Evolutionary conservation across 1,139 yeast genomes (phyloP).

Genomic region (Hansenula sp.): DNA sequence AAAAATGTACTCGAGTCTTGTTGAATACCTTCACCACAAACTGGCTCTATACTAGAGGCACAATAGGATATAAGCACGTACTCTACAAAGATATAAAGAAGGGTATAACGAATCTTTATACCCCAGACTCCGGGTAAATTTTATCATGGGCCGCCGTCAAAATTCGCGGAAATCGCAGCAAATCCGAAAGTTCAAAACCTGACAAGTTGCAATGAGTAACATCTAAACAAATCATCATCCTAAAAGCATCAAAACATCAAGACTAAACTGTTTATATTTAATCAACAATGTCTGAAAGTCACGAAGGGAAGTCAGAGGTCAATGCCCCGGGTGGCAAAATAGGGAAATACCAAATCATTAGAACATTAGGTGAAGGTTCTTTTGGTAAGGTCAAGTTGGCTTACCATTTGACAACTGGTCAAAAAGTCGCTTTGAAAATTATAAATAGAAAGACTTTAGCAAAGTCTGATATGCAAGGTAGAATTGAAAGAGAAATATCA

Average conservation of each 20-base stretch:
- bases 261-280: background rate
- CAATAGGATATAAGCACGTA: too few relatives aligned
- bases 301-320: slow-evolving; percentile 20
- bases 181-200: too few relatives aligned
- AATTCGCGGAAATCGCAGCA: too few relatives aligned
- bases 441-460: slow-evolving; percentile 92
- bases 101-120: too few relatives aligned
- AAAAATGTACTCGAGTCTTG: too few relatives aligned
- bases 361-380: slow-evolving; percentile 95
- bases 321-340: slow-evolving; percentile 45
- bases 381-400: slow-evolving; percentile 97
- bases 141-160: too few relatives aligned
- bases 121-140: too few relatives aligned
- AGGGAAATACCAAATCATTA: slow-evolving; percentile 91
- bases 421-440: slow-evolving; percentile 89
- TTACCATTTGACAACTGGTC: slow-evolving; percentile 88
- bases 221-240: background rate
- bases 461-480: slow-evolving; percentile 95
- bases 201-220: too few relatives aligned
- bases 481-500: slow-evolving; percentile 92
- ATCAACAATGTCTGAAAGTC: slow-evolving; percentile 10
- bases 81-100: too few relatives aligned
- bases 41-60: too few relatives aligned
- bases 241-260: background rate
- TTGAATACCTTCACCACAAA: too few relatives aligned